Evolutionary conservation across 306 rosid genomes (phyloP).

Genomic region (Acacia confusa): DNA sequence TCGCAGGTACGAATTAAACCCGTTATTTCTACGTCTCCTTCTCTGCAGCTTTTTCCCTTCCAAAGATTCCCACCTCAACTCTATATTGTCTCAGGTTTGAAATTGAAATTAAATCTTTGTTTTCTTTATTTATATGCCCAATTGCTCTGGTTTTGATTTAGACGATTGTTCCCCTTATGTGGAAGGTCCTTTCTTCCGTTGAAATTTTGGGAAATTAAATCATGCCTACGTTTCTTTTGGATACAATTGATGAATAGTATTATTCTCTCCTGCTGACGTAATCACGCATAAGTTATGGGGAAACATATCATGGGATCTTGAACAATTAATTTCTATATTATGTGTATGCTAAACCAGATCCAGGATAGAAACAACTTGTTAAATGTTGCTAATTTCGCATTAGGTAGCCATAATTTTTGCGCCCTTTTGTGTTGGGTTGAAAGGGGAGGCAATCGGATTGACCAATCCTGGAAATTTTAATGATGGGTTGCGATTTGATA

Average conservation of each 20-base stretch:
- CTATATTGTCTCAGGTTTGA: slow-evolving; percentile 17
- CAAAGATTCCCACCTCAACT: slow-evolving; percentile 38
- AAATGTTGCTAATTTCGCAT: slow-evolving; percentile 30
- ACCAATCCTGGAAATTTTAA: slow-evolving; percentile 22
- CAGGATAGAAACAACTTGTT: slow-evolving; percentile 33
- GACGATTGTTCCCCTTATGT: neutral
- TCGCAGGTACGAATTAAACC: slow-evolving; percentile 47
- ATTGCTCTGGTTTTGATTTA: slow-evolving; percentile 21
- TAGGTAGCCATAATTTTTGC: slow-evolving; percentile 23
- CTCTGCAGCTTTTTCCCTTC: slow-evolving; percentile 18
- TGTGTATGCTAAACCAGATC: slow-evolving; percentile 50
- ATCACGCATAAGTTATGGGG: slow-evolving; percentile 26
- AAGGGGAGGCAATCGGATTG: slow-evolving; percentile 20
- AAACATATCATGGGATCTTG: slow-evolving; percentile 36
- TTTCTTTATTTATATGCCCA: neutral
- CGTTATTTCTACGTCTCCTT: slow-evolving; percentile 20
- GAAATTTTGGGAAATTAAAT: slow-evolving; percentile 17
- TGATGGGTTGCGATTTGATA: slow-evolving; percentile 23
- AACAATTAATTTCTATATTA: neutral
- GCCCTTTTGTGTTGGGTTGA: slow-evolving; percentile 25
- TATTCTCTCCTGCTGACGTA: neutral
- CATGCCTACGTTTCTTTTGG: neutral
- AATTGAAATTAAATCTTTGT: slow-evolving; percentile 17
- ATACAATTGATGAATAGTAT: slow-evolving; percentile 22
- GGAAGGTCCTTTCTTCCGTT: neutral